These are phyloP conservation scores for Rhododendron molle DNA, from an alignment of 148 eudicot genomes.

Conservation along the genomic window DNA sequence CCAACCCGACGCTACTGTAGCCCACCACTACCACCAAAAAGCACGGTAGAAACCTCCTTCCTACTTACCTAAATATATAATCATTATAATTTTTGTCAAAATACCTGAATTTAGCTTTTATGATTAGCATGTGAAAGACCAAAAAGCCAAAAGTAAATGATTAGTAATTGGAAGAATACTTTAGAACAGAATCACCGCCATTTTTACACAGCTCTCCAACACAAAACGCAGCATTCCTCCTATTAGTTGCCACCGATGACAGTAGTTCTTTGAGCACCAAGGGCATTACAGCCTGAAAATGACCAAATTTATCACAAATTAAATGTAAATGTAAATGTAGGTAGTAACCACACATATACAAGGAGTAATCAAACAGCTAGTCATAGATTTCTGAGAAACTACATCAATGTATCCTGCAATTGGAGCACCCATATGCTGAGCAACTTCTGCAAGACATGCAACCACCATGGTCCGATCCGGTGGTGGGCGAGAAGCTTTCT, in stretches of 20 bases:
- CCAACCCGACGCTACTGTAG: no score
- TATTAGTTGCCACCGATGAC: slow-evolving; percentile 74
- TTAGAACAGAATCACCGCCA: slow-evolving; percentile 75
- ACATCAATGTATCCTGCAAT: slow-evolving; percentile 85
- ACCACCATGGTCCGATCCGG: slow-evolving; percentile 98
- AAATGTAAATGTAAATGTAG: background rate
- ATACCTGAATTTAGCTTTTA: no score
- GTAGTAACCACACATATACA: background rate
- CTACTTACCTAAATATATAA: no score
- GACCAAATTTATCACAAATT: slow-evolving; percentile 9
- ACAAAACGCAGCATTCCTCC: slow-evolving; percentile 98
- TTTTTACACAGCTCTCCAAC: slow-evolving; percentile 91
- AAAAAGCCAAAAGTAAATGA: background rate
- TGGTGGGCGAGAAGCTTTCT: slow-evolving; percentile 86
- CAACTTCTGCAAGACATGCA: slow-evolving; percentile 98
- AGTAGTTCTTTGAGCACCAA: slow-evolving; percentile 79
- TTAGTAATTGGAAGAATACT: slow-evolving; percentile 42
- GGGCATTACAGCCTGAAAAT: slow-evolving; percentile 76
- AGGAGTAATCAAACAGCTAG: background rate
- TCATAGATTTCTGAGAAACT: slow-evolving; percentile 18
- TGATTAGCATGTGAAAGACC: no score
- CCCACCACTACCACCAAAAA: no score
- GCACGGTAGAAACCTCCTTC: no score
- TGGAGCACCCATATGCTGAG: slow-evolving; percentile 97
- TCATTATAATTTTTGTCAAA: no score